These are phyloP conservation scores for Tolypocladium guangdongense DNA, from an alignment of 2,329 filamentous ascomycete species.

Conservation along the genomic window DNA sequence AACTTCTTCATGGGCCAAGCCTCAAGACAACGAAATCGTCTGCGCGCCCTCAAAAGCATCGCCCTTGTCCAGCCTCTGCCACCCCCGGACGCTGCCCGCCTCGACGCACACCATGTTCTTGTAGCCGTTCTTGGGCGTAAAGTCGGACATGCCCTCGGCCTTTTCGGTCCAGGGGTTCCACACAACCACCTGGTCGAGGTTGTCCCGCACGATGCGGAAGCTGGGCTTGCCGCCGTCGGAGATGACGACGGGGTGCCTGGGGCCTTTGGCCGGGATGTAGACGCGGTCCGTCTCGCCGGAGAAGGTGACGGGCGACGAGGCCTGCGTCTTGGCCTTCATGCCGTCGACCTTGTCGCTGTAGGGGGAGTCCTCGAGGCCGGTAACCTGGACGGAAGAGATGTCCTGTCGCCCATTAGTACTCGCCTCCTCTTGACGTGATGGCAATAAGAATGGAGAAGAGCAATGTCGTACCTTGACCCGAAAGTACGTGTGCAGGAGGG, in stretches of 20 bases:
- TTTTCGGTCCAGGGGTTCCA: conserved; percentile 97
- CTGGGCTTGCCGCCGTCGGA: conserved; percentile 49
- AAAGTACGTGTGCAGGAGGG: conserved; percentile 86
- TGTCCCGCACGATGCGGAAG: conserved; percentile 72
- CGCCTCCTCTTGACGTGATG: background rate
- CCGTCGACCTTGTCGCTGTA: conserved; percentile 80
- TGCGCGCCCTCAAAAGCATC: conserved; percentile 54
- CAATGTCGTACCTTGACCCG: conserved; percentile 56
- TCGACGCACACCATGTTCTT: conserved; percentile 93
- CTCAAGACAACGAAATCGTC: conserved; percentile 33
- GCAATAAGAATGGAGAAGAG: no score
- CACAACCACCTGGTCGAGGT: conserved; percentile 77
- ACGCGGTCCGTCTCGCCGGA: conserved; percentile 77
- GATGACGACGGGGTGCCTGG: conserved; percentile 47
- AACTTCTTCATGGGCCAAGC: background rate
- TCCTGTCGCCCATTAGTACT: conserved; percentile 45
- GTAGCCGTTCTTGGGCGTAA: conserved; percentile 79
- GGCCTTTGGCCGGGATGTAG: conserved; percentile 60
- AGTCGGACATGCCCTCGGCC: conserved; percentile 72
- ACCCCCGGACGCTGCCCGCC: conserved; percentile 71
- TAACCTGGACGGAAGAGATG: conserved; percentile 60
- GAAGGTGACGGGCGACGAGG: conserved; percentile 54
- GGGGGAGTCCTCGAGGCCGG: conserved; percentile 62
- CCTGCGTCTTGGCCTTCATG: conserved; percentile 52
- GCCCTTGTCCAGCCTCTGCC: conserved; percentile 76